Conservation (phyloP, 352 stramenopile species). For the Globisporangium perplexum region DNA sequence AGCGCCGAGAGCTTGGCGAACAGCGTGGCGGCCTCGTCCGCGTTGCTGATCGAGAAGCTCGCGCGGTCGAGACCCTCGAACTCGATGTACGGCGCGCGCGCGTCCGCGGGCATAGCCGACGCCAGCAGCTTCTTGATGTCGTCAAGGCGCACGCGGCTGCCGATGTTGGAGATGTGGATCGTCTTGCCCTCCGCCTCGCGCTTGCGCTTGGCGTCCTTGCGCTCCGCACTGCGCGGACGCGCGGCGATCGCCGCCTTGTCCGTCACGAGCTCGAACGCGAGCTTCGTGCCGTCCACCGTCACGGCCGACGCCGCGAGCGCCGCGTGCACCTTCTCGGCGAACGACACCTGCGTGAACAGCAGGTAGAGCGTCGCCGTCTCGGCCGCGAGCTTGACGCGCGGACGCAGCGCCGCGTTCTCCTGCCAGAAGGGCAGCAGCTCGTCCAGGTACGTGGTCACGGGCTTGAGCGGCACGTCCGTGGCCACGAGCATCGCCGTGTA, state of each 20-base stretch:
- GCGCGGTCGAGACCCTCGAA: slow-evolving; percentile 75
- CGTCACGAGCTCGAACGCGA: slow-evolving; percentile 74
- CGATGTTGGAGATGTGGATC: slow-evolving; percentile 82
- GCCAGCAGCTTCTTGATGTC: slow-evolving; percentile 84
- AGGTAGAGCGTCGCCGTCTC: slow-evolving; percentile 71
- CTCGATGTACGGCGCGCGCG: slow-evolving; percentile 69
- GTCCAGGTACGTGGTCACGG: slow-evolving; percentile 67
- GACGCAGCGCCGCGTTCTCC: slow-evolving; percentile 54
- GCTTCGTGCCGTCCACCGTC: slow-evolving; percentile 51
- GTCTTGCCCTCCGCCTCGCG: slow-evolving; percentile 60
- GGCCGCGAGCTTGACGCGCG: slow-evolving; percentile 63
- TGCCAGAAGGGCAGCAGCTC: slow-evolving; percentile 66
- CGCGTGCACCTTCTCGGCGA: slow-evolving; percentile 60
- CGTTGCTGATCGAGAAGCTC: slow-evolving; percentile 58
- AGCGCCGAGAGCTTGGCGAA: slow-evolving; percentile 76
- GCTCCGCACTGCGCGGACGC: slow-evolving; percentile 51
- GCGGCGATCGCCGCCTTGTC: slow-evolving; percentile 65
- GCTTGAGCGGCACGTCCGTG: slow-evolving; percentile 74
- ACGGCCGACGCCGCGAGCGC: slow-evolving; percentile 32
- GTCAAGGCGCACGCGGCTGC: slow-evolving; percentile 55
- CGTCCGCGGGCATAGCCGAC: slow-evolving; percentile 33
- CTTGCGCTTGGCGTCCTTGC: slow-evolving; percentile 73
- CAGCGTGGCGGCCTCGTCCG: slow-evolving; percentile 34
- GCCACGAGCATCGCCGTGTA: slow-evolving; percentile 76
- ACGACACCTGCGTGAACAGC: slow-evolving; percentile 65